Evolutionary conservation across 2,329 filamentous ascomycete species (phyloP).

Genomic region (Fusarium globosum): DNA sequence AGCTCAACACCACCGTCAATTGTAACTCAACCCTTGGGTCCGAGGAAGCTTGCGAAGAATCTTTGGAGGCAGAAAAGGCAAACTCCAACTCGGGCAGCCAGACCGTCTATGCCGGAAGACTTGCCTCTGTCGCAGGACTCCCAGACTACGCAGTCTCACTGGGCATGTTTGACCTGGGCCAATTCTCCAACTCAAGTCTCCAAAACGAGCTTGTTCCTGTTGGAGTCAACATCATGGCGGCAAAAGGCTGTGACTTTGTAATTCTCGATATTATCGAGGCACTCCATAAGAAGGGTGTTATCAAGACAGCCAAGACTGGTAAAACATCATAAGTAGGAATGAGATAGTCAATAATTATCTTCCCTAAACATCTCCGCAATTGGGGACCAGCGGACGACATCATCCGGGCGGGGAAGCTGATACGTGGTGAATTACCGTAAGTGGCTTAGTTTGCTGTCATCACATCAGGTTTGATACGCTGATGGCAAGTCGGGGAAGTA

Average conservation of each 20-base stretch:
- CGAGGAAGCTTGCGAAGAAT: not conserved
- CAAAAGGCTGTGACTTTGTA: slow-evolving; percentile 25
- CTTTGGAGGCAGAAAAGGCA: not conserved
- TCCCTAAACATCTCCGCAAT: not conserved
- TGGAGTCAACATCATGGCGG: not conserved
- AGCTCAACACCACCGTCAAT: slow-evolving; percentile 4
- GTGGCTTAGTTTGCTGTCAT: not conserved
- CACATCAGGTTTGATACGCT: too few relatives aligned
- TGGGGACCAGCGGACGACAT: too few relatives aligned
- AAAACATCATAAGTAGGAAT: not conserved
- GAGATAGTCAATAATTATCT: not conserved
- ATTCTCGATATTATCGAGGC: slow-evolving; percentile 15
- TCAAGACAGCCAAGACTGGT: slow-evolving; percentile 13
- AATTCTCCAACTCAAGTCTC: not conserved
- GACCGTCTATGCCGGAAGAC: not conserved
- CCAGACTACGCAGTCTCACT: slow-evolving; percentile 23
- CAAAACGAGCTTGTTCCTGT: slow-evolving; percentile 12
- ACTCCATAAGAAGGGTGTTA: not conserved
- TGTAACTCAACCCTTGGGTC: slow-evolving; percentile 19
- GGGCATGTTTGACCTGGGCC: slow-evolving; percentile 13
- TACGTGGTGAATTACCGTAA: not conserved
- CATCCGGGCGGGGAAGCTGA: not conserved
- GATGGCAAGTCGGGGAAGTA: not conserved
- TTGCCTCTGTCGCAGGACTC: slow-evolving; percentile 15
- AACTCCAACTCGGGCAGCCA: rapidly evolving